Evolutionary conservation across 805 yeast genomes (phyloP).

Genomic region (Sugiyamaella marilandica): DNA sequence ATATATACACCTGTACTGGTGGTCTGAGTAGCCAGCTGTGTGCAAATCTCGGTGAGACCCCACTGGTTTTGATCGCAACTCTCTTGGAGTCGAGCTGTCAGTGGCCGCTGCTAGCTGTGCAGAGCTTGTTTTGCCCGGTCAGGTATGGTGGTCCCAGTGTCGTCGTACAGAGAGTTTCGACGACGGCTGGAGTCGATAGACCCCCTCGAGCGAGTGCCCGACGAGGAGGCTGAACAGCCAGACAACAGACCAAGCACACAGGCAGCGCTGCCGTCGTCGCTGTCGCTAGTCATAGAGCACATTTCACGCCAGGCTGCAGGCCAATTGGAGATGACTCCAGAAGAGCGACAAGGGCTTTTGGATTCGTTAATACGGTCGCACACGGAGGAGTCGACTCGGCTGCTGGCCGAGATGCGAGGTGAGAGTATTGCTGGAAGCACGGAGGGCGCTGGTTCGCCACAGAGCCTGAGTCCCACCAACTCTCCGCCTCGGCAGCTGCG

Average conservation of each 20-base stretch:
- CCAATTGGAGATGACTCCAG: not conserved
- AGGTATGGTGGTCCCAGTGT: not conserved
- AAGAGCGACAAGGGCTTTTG: conserved; percentile 1
- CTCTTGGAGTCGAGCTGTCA: too few species aligned
- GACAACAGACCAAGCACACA: not conserved
- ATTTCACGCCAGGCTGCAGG: not conserved
- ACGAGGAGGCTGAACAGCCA: not conserved
- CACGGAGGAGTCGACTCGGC: conserved; percentile 8
- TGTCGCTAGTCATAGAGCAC: not conserved
- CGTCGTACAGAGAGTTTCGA: not conserved
- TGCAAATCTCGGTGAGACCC: too few species aligned
- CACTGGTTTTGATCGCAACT: too few species aligned
- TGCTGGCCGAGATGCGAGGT: conserved; percentile 9
- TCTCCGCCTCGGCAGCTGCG: too few species aligned
- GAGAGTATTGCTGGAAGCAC: not conserved
- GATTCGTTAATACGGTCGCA: conserved; percentile 9
- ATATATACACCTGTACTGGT: too few species aligned
- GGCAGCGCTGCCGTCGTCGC: not conserved
- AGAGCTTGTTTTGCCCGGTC: too few species aligned
- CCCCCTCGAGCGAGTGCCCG: not conserved
- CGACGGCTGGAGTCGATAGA: not conserved
- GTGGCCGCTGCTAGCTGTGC: too few species aligned
- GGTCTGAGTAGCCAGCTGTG: too few species aligned
- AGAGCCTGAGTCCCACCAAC: too few species aligned
- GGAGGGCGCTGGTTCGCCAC: too few species aligned